phyloP scores from a whole-genome alignment of 345 rosid genomes.

The Salix arbutifolia region DNA sequence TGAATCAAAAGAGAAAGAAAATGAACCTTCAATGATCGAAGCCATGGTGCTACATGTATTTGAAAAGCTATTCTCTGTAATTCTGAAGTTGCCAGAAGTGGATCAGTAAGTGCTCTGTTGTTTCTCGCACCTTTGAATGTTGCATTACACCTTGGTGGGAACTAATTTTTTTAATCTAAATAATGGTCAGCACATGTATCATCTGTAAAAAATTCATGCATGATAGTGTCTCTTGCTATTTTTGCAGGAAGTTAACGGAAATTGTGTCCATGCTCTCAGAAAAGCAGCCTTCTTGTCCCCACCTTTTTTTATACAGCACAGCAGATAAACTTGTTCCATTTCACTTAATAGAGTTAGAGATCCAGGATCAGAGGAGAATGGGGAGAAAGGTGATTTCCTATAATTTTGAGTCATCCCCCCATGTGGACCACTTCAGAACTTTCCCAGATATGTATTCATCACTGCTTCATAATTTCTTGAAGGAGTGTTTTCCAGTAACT shows the following conservation, averaged over 20 bases:
- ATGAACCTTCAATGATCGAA: constrained; percentile 40
- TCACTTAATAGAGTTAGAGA: constrained; percentile 46
- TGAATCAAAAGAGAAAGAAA: constrained; percentile 20
- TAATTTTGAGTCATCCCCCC: constrained; percentile 68
- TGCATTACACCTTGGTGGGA: background rate
- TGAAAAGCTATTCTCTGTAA: constrained; percentile 51
- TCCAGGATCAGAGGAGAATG: constrained; percentile 51
- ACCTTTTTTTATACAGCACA: constrained; percentile 81
- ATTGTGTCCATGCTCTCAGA: constrained; percentile 33
- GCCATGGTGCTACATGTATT: constrained; percentile 41
- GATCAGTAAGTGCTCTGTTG: constrained; percentile 40
- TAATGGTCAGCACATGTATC: background rate
- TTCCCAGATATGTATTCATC: constrained; percentile 56
- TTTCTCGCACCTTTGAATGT: background rate
- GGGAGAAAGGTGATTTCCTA: constrained; percentile 53
- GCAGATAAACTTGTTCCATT: constrained; percentile 64
- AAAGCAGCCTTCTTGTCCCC: constrained; percentile 68
- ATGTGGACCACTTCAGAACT: constrained; percentile 78
- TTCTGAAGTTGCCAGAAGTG: constrained; percentile 55
- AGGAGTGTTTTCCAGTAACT: constrained; percentile 46
- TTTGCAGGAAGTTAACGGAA: constrained; percentile 59
- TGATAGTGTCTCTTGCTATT: background rate
- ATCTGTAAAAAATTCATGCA: background rate
- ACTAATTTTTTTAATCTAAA: background rate
- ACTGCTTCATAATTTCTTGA: constrained; percentile 51